Evolutionary conservation across 768 basidiomycete species (phyloP).

Genomic region (Leucosporidium creatinivorum): DNA sequence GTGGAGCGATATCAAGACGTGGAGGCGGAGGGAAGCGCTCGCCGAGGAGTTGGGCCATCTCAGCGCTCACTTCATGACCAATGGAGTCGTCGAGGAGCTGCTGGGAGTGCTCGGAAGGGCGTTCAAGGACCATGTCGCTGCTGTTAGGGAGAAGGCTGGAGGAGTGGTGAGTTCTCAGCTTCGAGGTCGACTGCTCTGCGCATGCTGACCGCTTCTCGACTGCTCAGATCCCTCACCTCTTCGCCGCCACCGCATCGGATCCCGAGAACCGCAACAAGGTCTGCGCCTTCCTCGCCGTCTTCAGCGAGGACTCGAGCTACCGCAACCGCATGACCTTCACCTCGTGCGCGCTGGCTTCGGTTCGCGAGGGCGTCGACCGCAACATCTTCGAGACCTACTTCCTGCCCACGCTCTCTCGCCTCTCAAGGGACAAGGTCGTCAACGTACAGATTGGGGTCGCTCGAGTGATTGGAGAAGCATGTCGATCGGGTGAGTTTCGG

Average conservation of each 20-base stretch:
- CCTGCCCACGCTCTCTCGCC: slow-evolving; percentile 52
- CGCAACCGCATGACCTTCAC: slow-evolving; percentile 53
- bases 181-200: slow-evolving; percentile 10
- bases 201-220: background rate
- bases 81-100: slow-evolving; percentile 46
- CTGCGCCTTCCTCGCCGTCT: slow-evolving; percentile 20
- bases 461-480: slow-evolving; percentile 54
- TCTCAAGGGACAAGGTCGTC: slow-evolving; percentile 62
- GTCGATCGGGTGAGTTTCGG: slow-evolving; percentile 32
- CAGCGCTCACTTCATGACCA: slow-evolving; percentile 43
- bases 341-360: slow-evolving; percentile 61
- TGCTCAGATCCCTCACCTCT: slow-evolving; percentile 10
- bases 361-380: slow-evolving; percentile 47
- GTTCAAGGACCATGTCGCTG: slow-evolving; percentile 70
- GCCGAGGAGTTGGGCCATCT: slow-evolving; percentile 54
- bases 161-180: slow-evolving; percentile 50
- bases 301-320: slow-evolving; percentile 18
- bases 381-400: slow-evolving; percentile 46
- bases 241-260: slow-evolving; percentile 36
- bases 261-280: slow-evolving; percentile 31
- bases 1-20: slow-evolving; percentile 60
- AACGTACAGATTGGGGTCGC: slow-evolving; percentile 82
- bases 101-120: slow-evolving; percentile 57
- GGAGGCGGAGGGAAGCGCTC: slow-evolving; percentile 73
- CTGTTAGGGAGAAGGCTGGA: slow-evolving; percentile 72